A percentile compares a stretch with the other conserved stretches of the same genome.
phyloP scores from a whole-genome alignment of 768 basidiomycete species.

The Leucosporidium creatinivorum region DNA sequence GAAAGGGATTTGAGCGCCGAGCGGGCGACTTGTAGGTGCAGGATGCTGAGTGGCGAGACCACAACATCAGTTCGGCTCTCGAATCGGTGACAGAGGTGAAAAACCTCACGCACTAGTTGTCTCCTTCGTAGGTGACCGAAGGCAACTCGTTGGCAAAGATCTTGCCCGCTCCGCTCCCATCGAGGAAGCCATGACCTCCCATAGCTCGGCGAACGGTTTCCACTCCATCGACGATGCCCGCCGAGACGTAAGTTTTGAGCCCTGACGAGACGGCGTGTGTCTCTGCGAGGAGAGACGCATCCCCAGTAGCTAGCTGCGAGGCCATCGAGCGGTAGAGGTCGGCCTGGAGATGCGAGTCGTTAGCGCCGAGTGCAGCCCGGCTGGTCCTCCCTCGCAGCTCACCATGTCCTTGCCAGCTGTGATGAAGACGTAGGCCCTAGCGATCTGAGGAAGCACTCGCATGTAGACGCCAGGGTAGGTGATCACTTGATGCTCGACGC shows the following conservation, averaged over 20 bases:
- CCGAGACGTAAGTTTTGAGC: constrained; percentile 57
- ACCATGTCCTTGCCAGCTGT: constrained; percentile 57
- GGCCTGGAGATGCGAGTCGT: constrained; percentile 41
- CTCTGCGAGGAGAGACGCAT: constrained; percentile 60
- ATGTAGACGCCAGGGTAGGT: constrained; percentile 65
- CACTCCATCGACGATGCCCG: constrained; percentile 41
- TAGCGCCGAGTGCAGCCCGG: background rate
- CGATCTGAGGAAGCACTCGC: constrained; percentile 63
- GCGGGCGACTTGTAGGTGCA: constrained; percentile 66
- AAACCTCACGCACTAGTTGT: constrained; percentile 51
- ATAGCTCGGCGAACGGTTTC: constrained; percentile 43
- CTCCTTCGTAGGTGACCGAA: constrained; percentile 64
- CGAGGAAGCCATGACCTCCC: constrained; percentile 72
- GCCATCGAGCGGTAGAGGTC: constrained; percentile 52
- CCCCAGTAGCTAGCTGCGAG: constrained; percentile 50
- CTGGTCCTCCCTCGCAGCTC: constrained; percentile 21
- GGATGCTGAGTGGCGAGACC: no score
- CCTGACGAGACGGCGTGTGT: constrained; percentile 65
- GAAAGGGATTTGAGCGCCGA: constrained; percentile 64
- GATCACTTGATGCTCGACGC: constrained; percentile 62
- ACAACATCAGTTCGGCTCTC: no score
- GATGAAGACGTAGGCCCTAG: constrained; percentile 63
- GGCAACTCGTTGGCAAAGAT: constrained; percentile 42
- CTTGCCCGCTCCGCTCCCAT: constrained; percentile 57
- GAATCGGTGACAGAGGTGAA: no score